A percentile compares a stretch with the other conserved stretches of the same genome.
These are phyloP conservation scores for Leptographium wingfieldii DNA, from an alignment of 2,329 filamentous ascomycete genomes.

Conservation along the genomic window DNA sequence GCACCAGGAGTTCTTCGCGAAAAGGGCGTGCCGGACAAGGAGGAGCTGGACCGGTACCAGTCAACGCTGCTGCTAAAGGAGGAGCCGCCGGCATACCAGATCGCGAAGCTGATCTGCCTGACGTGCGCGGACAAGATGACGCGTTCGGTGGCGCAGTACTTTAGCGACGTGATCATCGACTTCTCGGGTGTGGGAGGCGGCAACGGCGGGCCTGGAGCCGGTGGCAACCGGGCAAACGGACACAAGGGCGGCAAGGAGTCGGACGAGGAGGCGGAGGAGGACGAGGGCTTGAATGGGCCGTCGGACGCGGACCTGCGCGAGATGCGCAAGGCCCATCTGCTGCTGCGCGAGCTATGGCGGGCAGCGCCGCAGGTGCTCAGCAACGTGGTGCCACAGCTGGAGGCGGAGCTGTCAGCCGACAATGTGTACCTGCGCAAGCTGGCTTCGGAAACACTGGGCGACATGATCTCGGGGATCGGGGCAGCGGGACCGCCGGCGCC, in stretches of 20 bases:
- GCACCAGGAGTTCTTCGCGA: conserved; percentile 51
- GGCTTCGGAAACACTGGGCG: conserved; percentile 86
- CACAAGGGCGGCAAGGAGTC: conserved; percentile 24
- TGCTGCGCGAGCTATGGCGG: conserved; percentile 88
- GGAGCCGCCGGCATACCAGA: conserved; percentile 84
- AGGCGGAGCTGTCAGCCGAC: conserved; percentile 83
- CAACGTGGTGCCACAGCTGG: conserved; percentile 87
- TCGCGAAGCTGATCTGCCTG: conserved; percentile 91
- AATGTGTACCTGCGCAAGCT: conserved; percentile 75
- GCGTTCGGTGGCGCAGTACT: conserved; percentile 87
- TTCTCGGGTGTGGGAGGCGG: conserved; percentile 52
- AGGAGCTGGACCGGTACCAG: conserved; percentile 59
- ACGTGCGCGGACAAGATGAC: conserved; percentile 87
- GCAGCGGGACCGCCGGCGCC: conserved; percentile 72
- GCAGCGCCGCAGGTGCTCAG: conserved; percentile 78
- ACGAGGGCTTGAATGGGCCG: conserved; percentile 41
- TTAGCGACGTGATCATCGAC: conserved; percentile 91
- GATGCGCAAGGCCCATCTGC: conserved; percentile 73
- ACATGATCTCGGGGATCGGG: conserved; percentile 88
- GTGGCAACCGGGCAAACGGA: neutral
- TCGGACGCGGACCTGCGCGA: conserved; percentile 79
- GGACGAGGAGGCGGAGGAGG: conserved; percentile 22
- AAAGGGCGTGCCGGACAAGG: conserved; percentile 32
- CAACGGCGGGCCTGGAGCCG: neutral
- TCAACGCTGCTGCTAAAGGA: conserved; percentile 76